Conservation (phyloP, 2,329 filamentous ascomycete species). For the Fusarium burgessii region DNA sequence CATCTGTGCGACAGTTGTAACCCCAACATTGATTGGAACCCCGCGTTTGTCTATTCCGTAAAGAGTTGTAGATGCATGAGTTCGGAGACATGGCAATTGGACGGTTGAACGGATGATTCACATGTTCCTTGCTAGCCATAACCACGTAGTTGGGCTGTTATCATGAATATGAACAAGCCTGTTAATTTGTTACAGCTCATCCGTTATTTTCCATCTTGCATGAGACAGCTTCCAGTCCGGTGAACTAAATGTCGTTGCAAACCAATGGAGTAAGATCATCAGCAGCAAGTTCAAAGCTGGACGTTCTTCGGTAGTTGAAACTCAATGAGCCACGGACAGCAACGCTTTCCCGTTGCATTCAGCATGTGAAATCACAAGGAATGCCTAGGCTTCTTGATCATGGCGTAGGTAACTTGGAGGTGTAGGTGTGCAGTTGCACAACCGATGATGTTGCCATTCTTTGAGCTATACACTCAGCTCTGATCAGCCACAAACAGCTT, state of each 20-base stretch:
- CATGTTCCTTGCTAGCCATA: neutral
- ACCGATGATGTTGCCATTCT: neutral
- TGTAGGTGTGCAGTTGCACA: rapidly evolving
- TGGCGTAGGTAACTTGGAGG: neutral
- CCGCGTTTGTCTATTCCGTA: slow-evolving; percentile 17
- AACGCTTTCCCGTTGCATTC: neutral
- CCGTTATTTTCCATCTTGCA: neutral
- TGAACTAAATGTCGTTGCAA: neutral
- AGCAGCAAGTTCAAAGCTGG: neutral
- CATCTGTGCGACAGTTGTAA: neutral
- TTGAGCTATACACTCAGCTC: neutral
- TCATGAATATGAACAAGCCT: rapidly evolving
- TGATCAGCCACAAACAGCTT: neutral
- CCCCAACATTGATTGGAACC: neutral
- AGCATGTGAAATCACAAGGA: neutral
- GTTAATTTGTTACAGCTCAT: rapidly evolving
- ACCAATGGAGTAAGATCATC: neutral
- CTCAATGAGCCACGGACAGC: neutral
- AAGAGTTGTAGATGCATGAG: neutral
- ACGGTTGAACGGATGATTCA: slow-evolving; percentile 11
- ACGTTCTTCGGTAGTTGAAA: neutral
- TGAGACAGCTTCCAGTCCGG: neutral
- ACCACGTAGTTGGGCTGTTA: neutral
- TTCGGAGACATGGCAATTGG: slow-evolving; percentile 1
- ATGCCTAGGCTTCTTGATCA: neutral